Evolutionary conservation across 768 basidiomycete species (phyloP).

Genomic region (Naematelia aurantialba): DNA sequence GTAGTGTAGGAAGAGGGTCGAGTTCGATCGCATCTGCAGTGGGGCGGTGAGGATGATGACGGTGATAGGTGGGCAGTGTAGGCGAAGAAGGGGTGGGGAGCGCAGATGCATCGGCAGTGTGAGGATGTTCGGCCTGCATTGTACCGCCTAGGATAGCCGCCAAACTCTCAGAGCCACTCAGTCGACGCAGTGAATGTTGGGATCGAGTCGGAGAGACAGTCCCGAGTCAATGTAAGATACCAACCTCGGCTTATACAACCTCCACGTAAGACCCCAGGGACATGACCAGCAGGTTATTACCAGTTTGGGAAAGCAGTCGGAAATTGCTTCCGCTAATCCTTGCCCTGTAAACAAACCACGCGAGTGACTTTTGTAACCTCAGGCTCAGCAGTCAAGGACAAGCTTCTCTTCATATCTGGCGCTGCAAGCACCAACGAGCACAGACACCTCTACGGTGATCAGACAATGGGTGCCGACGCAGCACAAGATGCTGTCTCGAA

Average conservation of each 20-base stretch:
- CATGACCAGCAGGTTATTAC: not conserved
- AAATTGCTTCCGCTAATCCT: not conserved
- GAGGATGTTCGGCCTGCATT: slow-evolving; percentile 6
- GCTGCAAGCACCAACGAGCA: no score
- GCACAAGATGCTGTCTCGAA: not conserved
- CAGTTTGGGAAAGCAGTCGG: not conserved
- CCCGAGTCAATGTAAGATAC: no score
- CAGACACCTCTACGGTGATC: no score
- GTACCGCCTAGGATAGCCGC: no score
- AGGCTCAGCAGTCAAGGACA: not conserved
- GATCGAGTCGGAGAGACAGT: no score
- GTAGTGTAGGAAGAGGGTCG: slow-evolving; percentile 9
- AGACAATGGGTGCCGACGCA: no score
- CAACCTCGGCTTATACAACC: no score
- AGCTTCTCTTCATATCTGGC: no score
- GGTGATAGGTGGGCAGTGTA: slow-evolving; percentile 14
- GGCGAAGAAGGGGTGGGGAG: slow-evolving; percentile 23
- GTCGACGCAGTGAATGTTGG: no score
- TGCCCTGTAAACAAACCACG: not conserved
- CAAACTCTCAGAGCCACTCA: no score
- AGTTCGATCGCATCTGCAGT: slow-evolving; percentile 14
- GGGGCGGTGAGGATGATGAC: slow-evolving; percentile 22
- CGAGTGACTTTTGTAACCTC: not conserved
- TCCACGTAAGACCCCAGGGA: not conserved
- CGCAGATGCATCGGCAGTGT: not conserved